A percentile compares a stretch with the other conserved stretches of the same genome.
phyloP scores from a whole-genome alignment of 257 asterid species.

The Lavandula angustifolia region DNA sequence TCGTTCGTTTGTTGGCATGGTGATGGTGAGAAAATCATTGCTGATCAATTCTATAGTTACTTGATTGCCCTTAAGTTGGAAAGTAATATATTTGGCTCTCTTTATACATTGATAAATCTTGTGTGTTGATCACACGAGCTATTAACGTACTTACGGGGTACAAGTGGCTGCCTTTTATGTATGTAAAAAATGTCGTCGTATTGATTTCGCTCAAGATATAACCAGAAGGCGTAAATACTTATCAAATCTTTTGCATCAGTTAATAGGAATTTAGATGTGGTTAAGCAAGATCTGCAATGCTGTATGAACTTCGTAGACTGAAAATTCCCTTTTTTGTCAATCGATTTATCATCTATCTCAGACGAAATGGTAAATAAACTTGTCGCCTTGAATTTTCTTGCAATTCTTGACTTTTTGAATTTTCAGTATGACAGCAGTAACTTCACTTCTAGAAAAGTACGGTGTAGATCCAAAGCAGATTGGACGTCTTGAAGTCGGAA shows the following conservation, averaged over 20 bases:
- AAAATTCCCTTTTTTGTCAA: slow-evolving; percentile 21
- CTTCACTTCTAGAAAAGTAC: slow-evolving; percentile 84
- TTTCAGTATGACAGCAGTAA: slow-evolving; percentile 91
- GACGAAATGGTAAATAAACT: neutral
- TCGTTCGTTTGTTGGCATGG: neutral
- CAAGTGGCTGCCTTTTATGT: neutral
- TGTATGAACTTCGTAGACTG: slow-evolving; percentile 4
- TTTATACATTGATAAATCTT: slow-evolving; percentile 11
- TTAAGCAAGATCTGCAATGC: neutral
- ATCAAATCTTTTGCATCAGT: neutral
- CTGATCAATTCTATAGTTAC: slow-evolving; percentile 11
- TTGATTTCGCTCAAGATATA: neutral
- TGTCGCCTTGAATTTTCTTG: slow-evolving; percentile 20
- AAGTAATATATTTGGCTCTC: neutral
- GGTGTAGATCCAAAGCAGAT: slow-evolving; percentile 79
- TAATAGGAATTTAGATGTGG: slow-evolving; percentile 13
- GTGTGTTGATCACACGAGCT: neutral
- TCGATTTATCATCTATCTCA: neutral
- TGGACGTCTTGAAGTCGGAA: slow-evolving; percentile 98
- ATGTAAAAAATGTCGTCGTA: neutral
- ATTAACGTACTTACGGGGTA: neutral
- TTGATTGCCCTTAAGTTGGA: slow-evolving; percentile 22
- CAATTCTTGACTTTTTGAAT: slow-evolving; percentile 28
- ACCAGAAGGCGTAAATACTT: neutral
- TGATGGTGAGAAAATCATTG: slow-evolving; percentile 15